A percentile compares a stretch with the other conserved stretches of the same genome.
Conservation (phyloP, 352 stramenopile species). For the Thraustotheca clavata region DNA sequence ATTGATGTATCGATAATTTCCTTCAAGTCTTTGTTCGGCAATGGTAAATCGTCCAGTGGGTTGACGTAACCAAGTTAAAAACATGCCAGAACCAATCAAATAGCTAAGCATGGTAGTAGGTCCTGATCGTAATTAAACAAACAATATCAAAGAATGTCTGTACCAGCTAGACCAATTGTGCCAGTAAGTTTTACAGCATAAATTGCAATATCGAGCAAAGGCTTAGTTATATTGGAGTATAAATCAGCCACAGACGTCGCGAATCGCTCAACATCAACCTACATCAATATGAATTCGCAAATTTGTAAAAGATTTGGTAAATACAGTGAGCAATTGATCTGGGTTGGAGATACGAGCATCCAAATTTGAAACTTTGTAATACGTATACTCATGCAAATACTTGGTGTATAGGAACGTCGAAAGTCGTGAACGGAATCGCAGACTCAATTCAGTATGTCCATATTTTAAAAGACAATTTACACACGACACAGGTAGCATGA, state of each 20-base stretch:
- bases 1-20: constrained; percentile 84
- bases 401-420: constrained; percentile 73
- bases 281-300: not conserved
- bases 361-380: constrained; percentile 88
- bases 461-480: constrained; percentile 80
- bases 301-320: not conserved
- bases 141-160: not conserved
- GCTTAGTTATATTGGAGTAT: constrained; percentile 86
- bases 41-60: constrained; percentile 74
- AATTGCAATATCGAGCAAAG: constrained; percentile 72
- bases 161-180: constrained; percentile 51
- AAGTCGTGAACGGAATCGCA: constrained; percentile 76
- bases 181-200: constrained; percentile 60
- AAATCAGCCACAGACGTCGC: constrained; percentile 71
- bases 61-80: constrained; percentile 62
- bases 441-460: constrained; percentile 63
- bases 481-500: constrained; percentile 71
- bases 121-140: constrained; percentile 19
- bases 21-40: constrained; percentile 72
- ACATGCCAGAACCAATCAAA: constrained; percentile 53
- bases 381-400: constrained; percentile 84
- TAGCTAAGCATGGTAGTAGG: constrained; percentile 65
- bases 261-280: constrained; percentile 77
- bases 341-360: constrained; percentile 83
- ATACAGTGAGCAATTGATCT: constrained; percentile 71